phyloP scores from a whole-genome alignment of 202 grass and related monocot species.

The Eragrostis tef region DNA sequence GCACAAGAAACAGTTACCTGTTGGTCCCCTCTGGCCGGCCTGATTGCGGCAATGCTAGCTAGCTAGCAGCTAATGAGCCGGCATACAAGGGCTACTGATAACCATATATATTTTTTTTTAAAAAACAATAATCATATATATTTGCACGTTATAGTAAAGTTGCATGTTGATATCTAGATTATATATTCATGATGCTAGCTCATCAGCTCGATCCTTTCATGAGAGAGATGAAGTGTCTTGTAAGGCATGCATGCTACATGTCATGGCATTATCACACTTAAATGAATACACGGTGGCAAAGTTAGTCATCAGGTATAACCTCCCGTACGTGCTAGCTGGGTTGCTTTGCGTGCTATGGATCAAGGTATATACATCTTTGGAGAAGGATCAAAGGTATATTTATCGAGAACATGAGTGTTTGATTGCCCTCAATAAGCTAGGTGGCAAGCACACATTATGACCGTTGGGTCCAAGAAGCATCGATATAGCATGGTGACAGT shows the following conservation, averaged over 20 bases:
- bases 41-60: not conserved
- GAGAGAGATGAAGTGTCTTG: slow-evolving; percentile 44
- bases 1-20: slow-evolving; percentile 1
- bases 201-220: not conserved
- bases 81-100: not conserved
- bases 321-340: not conserved
- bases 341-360: slow-evolving; percentile 37
- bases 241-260: slow-evolving; percentile 49
- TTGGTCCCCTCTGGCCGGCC: slow-evolving; percentile 32
- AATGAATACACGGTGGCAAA: slow-evolving; percentile 16
- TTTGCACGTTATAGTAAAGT: not conserved
- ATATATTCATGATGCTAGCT: slow-evolving; percentile 6
- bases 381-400: not conserved
- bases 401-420: not conserved
- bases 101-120: not conserved
- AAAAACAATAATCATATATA: not conserved
- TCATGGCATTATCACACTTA: slow-evolving; percentile 17
- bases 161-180: slow-evolving; percentile 34
- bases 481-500: not conserved
- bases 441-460: not conserved
- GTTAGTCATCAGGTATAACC: slow-evolving; percentile 12
- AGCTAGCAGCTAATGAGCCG: slow-evolving; percentile 21
- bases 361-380: not conserved
- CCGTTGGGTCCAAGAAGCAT: not conserved
- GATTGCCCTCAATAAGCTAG: not conserved